Percentiles rank a stretch among this genome's conserved stretches.
phyloP scores from a whole-genome alignment of 768 basidiomycete species.

The Suillus fuscotomentosus region DNA sequence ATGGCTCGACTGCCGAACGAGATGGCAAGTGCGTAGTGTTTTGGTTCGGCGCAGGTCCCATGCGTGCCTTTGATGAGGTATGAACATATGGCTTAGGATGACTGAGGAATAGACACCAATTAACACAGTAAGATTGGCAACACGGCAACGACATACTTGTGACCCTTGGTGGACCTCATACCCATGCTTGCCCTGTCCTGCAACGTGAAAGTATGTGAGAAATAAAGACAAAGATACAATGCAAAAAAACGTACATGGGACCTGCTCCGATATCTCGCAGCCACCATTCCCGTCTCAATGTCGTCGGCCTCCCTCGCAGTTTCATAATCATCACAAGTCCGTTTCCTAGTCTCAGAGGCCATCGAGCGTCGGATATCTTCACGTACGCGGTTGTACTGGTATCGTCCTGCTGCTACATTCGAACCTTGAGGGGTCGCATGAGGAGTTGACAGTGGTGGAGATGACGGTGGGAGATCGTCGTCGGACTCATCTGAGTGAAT shows the following conservation, averaged over 20 bases:
- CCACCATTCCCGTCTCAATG: not conserved
- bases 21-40: not conserved
- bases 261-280: not conserved
- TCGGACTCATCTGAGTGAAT: not conserved
- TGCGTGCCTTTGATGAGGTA: not conserved
- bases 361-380: not conserved
- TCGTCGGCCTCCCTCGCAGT: not conserved
- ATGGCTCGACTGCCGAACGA: not conserved
- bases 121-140: not conserved
- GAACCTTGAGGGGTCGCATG: not conserved
- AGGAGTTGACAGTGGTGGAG: not conserved
- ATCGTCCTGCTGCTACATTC: not conserved
- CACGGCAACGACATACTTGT: not conserved
- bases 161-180: not conserved
- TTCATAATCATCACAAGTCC: not conserved
- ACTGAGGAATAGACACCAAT: not conserved
- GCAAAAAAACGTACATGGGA: not conserved
- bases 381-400: not conserved
- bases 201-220: not conserved
- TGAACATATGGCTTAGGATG: not conserved
- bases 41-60: not conserved
- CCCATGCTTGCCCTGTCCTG: not conserved
- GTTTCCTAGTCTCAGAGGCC: not conserved
- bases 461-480: not conserved
- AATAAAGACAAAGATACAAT: not conserved